These are phyloP conservation scores for Diaporthe velutina DNA, from an alignment of 2,329 filamentous ascomycete species.

Conservation along the genomic window DNA sequence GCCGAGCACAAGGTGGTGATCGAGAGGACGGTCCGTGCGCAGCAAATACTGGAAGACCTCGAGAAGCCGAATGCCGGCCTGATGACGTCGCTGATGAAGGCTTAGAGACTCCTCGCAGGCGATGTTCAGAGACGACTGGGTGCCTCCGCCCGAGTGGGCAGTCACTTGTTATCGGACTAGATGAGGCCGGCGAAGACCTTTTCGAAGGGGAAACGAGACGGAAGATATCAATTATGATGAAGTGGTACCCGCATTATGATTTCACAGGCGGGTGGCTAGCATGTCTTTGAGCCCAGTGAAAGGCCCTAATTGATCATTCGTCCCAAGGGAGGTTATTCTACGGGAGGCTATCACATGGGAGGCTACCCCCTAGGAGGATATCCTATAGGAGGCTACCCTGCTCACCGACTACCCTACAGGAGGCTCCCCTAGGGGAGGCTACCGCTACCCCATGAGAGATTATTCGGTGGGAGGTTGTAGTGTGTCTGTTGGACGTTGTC, in stretches of 20 bases:
- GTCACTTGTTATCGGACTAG: background rate
- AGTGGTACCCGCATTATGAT: background rate
- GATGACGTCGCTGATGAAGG: constrained; percentile 39
- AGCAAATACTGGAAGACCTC: constrained; percentile 65
- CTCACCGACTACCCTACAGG: no score
- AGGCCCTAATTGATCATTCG: no score
- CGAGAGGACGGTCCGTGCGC: constrained; percentile 64
- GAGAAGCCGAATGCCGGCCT: constrained; percentile 40
- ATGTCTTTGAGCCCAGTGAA: background rate
- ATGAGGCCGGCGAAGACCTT: background rate
- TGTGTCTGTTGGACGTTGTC: no score
- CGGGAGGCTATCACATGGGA: no score
- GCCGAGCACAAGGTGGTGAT: constrained; percentile 67
- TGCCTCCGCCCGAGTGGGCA: background rate
- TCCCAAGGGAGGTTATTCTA: no score
- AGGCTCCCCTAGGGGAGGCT: no score
- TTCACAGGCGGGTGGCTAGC: background rate
- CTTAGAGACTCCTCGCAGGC: constrained; percentile 30
- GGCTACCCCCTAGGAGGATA: no score
- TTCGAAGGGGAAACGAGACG: background rate
- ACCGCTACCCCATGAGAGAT: no score
- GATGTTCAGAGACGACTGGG: background rate
- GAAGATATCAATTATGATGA: background rate
- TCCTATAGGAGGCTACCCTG: no score
- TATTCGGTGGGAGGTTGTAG: no score